Evolutionary conservation across 768 basidiomycete species (phyloP), one percentile per base, ranked within the genome.

Genomic region (Leucocoprinus birnbaumii): DNA sequence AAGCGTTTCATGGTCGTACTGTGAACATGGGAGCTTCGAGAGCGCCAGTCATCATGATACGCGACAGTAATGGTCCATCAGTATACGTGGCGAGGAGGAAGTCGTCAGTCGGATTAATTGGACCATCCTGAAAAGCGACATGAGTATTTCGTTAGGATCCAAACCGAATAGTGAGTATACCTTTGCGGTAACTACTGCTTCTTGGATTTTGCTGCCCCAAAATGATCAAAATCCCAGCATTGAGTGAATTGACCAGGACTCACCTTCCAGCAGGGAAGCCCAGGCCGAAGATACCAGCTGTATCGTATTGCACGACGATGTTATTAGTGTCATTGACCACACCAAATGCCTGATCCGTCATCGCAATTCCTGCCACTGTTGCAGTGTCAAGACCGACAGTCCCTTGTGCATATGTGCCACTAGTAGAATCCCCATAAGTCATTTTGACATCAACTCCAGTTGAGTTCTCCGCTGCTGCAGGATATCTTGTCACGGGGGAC

Each of bases 241-340:
- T 16, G 19, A 4, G 21, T 38, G 38, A 38, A 16, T 6, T 10
- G 9, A 38, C 38, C 13, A 31, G 31, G 31, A 5, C 31, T 42
- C 49, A 85, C 86, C 85, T 86, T 57, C 80, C 83, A 27, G 74
- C 69, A 34, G 87, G 86, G 61, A 89, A 88, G 0, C 86, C 83
- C 11, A 89, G 69, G 0, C 87, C 87, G 55, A 89, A 73, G 40
- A 88, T 86, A 2, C 86, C 87, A 9, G 80, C 75, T 3, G 82
- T 74, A 3, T 75, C 76, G 31, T 76, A 81, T 57, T 78, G 66
- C 8, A 81, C 67, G 16, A 86, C 75, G n/a, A 72, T 69, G 38
- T 84, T 85, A 47, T 81, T 78, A 1, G 87, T 89, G 51, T 76
- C 70, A 51, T 80, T 73, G 47, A 87, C 76, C 24, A 81, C 76